Percentiles rank a stretch among this genome's conserved stretches.
Evolutionary conservation across 2,329 filamentous ascomycete species (phyloP).

Genomic region (Cytospora paraplurivora): DNA sequence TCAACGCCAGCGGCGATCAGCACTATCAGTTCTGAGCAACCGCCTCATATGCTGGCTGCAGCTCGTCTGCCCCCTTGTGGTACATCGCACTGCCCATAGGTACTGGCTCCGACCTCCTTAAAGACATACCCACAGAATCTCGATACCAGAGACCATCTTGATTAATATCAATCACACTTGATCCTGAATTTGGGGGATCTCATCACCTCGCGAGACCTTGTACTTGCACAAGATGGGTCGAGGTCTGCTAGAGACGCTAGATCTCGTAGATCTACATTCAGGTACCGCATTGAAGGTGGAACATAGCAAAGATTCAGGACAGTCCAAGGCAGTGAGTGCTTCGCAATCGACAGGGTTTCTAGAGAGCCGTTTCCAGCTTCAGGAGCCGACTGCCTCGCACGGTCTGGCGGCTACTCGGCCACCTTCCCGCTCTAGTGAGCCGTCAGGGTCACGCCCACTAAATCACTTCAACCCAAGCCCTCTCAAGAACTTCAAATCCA

Average conservation of each 20-base stretch:
- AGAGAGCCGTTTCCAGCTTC: slow-evolving; percentile 25
- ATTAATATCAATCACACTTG: neutral
- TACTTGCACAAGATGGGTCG: neutral
- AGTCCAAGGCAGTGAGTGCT: slow-evolving; percentile 4
- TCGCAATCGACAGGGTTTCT: slow-evolving; percentile 15
- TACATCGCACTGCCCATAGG: neutral
- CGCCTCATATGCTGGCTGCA: neutral
- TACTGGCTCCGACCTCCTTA: neutral
- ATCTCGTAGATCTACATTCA: slow-evolving; percentile 23
- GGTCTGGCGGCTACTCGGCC: slow-evolving; percentile 13
- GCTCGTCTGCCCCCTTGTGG: neutral
- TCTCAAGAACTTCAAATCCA: slow-evolving; percentile 2
- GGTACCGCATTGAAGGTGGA: slow-evolving; percentile 22
- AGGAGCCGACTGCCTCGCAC: slow-evolving; percentile 11
- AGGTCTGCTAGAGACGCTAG: slow-evolving; percentile 10
- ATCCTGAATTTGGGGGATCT: neutral
- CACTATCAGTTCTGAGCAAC: neutral
- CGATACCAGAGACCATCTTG: neutral
- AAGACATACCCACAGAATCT: neutral
- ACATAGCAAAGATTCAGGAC: neutral
- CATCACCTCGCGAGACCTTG: neutral
- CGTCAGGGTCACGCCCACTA: slow-evolving; percentile 12
- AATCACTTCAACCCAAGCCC: slow-evolving; percentile 19
- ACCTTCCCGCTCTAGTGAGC: slow-evolving; percentile 20
- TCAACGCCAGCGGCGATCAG: neutral